Conservation (phyloP, 352 stramenopile genomes). For the Phytophthora cactorum region DNA sequence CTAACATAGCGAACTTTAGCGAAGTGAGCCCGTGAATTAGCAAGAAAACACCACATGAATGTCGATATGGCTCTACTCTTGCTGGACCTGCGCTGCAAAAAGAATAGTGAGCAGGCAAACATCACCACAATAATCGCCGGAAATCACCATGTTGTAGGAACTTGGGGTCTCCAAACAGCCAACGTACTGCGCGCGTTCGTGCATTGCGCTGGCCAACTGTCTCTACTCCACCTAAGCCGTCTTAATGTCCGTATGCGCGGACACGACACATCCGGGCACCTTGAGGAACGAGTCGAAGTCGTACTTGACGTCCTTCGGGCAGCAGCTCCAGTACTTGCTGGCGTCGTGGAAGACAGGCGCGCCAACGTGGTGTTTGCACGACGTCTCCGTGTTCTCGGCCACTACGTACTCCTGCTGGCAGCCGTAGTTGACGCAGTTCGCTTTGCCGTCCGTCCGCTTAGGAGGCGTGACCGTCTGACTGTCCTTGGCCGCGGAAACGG, state of each 20-base stretch:
- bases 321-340: conserved; percentile 95
- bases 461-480: conserved; percentile 50
- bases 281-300: conserved; percentile 95
- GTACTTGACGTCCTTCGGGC: conserved; percentile 93
- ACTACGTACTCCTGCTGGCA: conserved; percentile 94
- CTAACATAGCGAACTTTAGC: conserved; percentile 12
- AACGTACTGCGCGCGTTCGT: neutral
- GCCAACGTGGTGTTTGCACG: conserved; percentile 88
- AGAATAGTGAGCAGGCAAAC: neutral
- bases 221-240: conserved; percentile 35
- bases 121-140: conserved; percentile 11
- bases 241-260: conserved; percentile 83
- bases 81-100: no score
- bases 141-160: conserved; percentile 27
- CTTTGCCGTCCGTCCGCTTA: conserved; percentile 87
- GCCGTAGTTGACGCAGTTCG: conserved; percentile 90
- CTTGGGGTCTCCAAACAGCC: conserved; percentile 10
- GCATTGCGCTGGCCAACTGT: neutral
- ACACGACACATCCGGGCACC: conserved; percentile 86
- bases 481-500: conserved; percentile 74
- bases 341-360: conserved; percentile 94
- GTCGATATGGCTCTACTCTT: no score
- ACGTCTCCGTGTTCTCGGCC: conserved; percentile 77
- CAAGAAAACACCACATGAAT: neutral
- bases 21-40: neutral